phyloP scores from a whole-genome alignment of 2,329 filamentous ascomycete species.

The Chrysosporium keratinophilum region DNA sequence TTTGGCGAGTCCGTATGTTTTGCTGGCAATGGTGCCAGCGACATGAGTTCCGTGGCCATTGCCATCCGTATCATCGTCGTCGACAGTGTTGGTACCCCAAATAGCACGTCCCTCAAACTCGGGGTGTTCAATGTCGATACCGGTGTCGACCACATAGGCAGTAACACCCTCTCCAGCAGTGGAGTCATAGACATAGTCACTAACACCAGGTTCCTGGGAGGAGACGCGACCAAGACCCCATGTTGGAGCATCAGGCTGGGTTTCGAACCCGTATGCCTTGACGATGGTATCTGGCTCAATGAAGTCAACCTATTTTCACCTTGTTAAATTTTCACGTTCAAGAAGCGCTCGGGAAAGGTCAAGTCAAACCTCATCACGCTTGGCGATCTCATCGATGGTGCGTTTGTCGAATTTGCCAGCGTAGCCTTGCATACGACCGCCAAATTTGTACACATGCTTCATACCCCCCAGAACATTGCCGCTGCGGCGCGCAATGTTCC shows the following conservation, averaged over 20 bases:
- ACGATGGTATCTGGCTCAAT: constrained; percentile 11
- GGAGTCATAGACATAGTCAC: constrained; percentile 29
- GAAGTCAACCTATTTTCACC: constrained; percentile 21
- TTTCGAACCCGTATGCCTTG: constrained; percentile 16
- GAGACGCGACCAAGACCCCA: constrained; percentile 31
- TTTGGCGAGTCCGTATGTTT: constrained; percentile 31
- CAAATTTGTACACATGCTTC: constrained; percentile 8
- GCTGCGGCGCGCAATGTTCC: constrained; percentile 2
- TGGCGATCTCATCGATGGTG: constrained; percentile 10
- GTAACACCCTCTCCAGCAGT: constrained; percentile 27
- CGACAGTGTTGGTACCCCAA: constrained; percentile 27
- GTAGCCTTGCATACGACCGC: constrained; percentile 5
- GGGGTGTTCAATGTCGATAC: constrained; percentile 26
- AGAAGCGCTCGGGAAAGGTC: not conserved
- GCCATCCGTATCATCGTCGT: constrained; percentile 15
- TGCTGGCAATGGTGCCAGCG: constrained; percentile 28
- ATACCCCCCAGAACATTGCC: constrained; percentile 1
- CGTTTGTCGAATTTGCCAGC: constrained; percentile 10
- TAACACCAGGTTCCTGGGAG: constrained; percentile 18
- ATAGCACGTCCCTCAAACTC: constrained; percentile 31
- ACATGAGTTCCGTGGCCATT: constrained; percentile 34
- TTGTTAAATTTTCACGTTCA: not conserved
- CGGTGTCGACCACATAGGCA: constrained; percentile 32
- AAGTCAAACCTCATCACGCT: constrained; percentile 6
- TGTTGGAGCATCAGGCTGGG: constrained; percentile 21